These are phyloP conservation scores for Cladosporium sp. DNA, from an alignment of 2,329 filamentous ascomycete species.

Conservation along the genomic window DNA sequence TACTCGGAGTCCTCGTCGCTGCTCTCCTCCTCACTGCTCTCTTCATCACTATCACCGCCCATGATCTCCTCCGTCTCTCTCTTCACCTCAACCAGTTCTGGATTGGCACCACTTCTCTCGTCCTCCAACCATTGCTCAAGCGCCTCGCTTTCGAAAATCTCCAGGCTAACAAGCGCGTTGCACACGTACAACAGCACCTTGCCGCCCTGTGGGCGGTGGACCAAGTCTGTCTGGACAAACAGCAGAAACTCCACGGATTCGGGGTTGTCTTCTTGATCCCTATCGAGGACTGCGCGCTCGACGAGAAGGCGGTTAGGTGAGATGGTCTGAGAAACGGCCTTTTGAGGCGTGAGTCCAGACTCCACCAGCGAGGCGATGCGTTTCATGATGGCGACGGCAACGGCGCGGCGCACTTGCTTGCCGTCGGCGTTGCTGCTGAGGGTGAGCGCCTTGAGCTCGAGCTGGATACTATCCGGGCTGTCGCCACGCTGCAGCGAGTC, in stretches of 20 bases:
- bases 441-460: constrained; percentile 90
- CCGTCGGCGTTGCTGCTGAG: constrained; percentile 89
- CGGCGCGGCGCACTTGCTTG: constrained; percentile 77
- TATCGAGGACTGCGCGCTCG: constrained; percentile 55
- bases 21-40: constrained; percentile 55
- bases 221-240: constrained; percentile 74
- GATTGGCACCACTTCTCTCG: constrained; percentile 60
- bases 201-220: constrained; percentile 59
- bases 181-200: constrained; percentile 69
- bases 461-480: constrained; percentile 76
- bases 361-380: constrained; percentile 68
- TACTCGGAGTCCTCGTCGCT: constrained; percentile 23
- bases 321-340: constrained; percentile 39
- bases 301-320: constrained; percentile 55
- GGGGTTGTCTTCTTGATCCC: constrained; percentile 39
- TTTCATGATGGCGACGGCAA: constrained; percentile 79
- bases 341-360: constrained; percentile 32
- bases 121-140: constrained; percentile 87
- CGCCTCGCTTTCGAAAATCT: constrained; percentile 83
- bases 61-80: constrained; percentile 70
- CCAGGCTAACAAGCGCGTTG: constrained; percentile 79
- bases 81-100: constrained; percentile 65
- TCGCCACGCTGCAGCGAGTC: constrained; percentile 73
- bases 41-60: constrained; percentile 70
- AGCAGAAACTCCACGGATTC: constrained; percentile 85